A percentile compares a stretch with the other conserved stretches of the same genome.
Evolutionary conservation across 2,329 filamentous ascomycete species (phyloP).

Genomic region (Ceratocystis albifundus): DNA sequence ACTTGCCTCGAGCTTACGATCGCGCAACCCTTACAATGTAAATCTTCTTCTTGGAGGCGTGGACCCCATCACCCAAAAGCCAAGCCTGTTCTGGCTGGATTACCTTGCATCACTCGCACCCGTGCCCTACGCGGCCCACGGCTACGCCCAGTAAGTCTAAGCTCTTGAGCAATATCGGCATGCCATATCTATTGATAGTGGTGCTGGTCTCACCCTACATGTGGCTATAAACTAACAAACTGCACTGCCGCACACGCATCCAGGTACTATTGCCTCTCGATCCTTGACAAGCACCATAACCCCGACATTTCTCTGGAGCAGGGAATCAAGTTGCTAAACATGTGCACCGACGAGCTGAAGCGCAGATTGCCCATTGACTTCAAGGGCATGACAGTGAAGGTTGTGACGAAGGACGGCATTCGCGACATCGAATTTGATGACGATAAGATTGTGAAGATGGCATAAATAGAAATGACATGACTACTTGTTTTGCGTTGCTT

Average conservation of each 20-base stretch:
- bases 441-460: slow-evolving; percentile 55
- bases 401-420: slow-evolving; percentile 88
- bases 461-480: slow-evolving; percentile 33
- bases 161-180: too few species aligned
- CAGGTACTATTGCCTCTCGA: slow-evolving; percentile 94
- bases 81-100: slow-evolving; percentile 91
- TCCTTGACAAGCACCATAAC: slow-evolving; percentile 97
- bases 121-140: slow-evolving; percentile 90
- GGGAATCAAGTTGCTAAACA: slow-evolving; percentile 80
- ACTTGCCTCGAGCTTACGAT: slow-evolving; percentile 80
- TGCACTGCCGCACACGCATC: slow-evolving; percentile 5
- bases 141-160: slow-evolving; percentile 75
- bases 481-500: slow-evolving; percentile 16
- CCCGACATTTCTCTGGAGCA: slow-evolving; percentile 82
- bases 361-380: slow-evolving; percentile 95
- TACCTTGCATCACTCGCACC: slow-evolving; percentile 83
- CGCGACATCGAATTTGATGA: slow-evolving; percentile 76
- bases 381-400: slow-evolving; percentile 92
- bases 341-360: slow-evolving; percentile 97
- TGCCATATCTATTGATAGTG: too few species aligned
- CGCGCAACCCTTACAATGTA: slow-evolving; percentile 88
- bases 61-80: slow-evolving; percentile 82
- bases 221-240: not conserved
- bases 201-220: too few species aligned
- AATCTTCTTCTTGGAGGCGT: slow-evolving; percentile 91